phyloP scores from a whole-genome alignment of 2,329 filamentous ascomycete species.

The Ophiosphaerella korrae region DNA sequence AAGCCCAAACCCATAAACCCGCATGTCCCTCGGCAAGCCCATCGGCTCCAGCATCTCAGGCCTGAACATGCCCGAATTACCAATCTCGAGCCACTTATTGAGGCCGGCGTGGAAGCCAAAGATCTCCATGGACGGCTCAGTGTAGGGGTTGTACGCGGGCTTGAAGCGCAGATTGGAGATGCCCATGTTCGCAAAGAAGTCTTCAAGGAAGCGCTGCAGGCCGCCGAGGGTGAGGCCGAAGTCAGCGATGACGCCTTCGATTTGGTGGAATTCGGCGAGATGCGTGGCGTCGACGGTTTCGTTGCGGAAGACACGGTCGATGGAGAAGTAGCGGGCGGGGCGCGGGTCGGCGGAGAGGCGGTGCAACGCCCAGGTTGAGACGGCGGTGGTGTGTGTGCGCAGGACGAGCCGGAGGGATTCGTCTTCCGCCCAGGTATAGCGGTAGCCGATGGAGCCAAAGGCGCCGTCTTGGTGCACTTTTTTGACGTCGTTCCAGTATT shows the following conservation, averaged over 20 bases:
- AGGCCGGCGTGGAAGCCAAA: slow-evolving; percentile 85
- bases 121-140: slow-evolving; percentile 91
- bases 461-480: slow-evolving; percentile 89
- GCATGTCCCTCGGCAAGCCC: slow-evolving; percentile 89
- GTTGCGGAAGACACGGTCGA: slow-evolving; percentile 97
- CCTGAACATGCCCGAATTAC: slow-evolving; percentile 98
- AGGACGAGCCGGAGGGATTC: slow-evolving; percentile 88
- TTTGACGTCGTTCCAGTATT: slow-evolving; percentile 87
- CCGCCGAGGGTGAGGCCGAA: slow-evolving; percentile 88
- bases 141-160: slow-evolving; percentile 84
- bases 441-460: slow-evolving; percentile 93
- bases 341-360: slow-evolving; percentile 83
- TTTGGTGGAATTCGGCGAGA: slow-evolving; percentile 96
- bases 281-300: slow-evolving; percentile 97
- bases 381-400: slow-evolving; percentile 93
- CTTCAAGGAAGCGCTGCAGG: slow-evolving; percentile 92
- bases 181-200: slow-evolving; percentile 97
- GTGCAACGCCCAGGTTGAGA: slow-evolving; percentile 88
- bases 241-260: slow-evolving; percentile 97
- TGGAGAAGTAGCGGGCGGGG: slow-evolving; percentile 95
- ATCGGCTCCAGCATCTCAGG: slow-evolving; percentile 96
- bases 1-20: slow-evolving; percentile 92
- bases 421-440: slow-evolving; percentile 89
- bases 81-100: slow-evolving; percentile 81
- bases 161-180: slow-evolving; percentile 89